Evolutionary conservation across 2,329 filamentous ascomycete species (phyloP), one percentile per base, ranked within the genome.

Genomic region (Neurospora sp.): DNA sequence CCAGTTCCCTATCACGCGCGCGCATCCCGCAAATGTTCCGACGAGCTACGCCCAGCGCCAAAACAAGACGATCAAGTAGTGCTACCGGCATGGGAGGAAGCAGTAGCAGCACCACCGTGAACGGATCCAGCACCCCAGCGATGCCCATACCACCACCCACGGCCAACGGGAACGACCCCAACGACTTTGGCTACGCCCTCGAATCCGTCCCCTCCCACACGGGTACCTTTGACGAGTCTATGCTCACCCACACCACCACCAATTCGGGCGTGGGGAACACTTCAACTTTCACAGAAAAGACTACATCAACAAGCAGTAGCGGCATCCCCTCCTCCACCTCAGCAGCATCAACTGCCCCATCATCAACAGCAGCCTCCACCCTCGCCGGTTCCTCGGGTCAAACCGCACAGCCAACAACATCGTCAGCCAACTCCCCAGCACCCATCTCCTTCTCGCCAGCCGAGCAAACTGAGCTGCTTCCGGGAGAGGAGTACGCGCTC

Each of bases 401-500:
- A 10, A 33, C 52, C 4, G 52, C 52, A 62, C 52, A 62, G 23
- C 52, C 52, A 17, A 62, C 67, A 40, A 69, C 68, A 36, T 68
- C 70, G 68, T 67, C 69, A 9, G 76, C 76, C 68, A 76, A 75
- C 17, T 76, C 70, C n/a, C 19, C 52, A 33, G 62, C 68, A 23
- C 66, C 66, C 19, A n/a, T 38, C 28, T 28, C 58, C 73, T 77
- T n/a, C 73, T 77, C 62, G 73, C 73, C 73, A 58, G 74, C 75
- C 67, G 70, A 76, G 70, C 67, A 85, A 76, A 86, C 84, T 8
- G 91, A 93, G 73, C 84, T 93, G 33, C 82, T 92, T 0, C 90
- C 91, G 0, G 93, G 93, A 43, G 93, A 97, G 77, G 93, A 96
- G 76, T 99, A 97, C 79, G 89, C 89, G 0, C 90, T 95, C 78